These are phyloP conservation scores for Rhizophagus clarus DNA, from an alignment of 192 early-diverging fungal species.

Conservation along the genomic window DNA sequence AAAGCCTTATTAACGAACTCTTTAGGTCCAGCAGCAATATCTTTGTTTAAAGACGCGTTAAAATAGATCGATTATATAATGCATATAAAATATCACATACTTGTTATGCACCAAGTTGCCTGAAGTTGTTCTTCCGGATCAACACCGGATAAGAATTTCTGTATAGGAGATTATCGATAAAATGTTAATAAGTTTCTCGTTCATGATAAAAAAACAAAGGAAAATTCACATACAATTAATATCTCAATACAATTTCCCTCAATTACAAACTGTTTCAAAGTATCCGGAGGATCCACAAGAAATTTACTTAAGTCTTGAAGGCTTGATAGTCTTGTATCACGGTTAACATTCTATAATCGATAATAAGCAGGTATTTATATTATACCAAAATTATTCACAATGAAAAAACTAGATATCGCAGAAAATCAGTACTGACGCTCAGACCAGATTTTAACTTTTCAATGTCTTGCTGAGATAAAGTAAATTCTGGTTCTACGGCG, in stretches of 20 bases:
- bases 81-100: constrained; percentile 40
- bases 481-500: constrained; percentile 25
- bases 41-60: neutral
- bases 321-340: constrained; percentile 14
- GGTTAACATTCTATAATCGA: constrained; percentile 4
- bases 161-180: neutral
- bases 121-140: constrained; percentile 59
- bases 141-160: constrained; percentile 46
- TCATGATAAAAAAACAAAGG: neutral
- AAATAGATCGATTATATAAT: too few species aligned
- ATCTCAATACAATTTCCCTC: constrained; percentile 24
- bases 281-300: constrained; percentile 33
- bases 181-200: neutral
- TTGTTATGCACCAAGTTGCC: constrained; percentile 63
- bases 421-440: constrained; percentile 3
- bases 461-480: constrained; percentile 25
- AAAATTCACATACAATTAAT: neutral
- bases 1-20: constrained; percentile 51
- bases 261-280: constrained; percentile 24
- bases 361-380: neutral
- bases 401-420: neutral
- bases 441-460: constrained; percentile 24
- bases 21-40: constrained; percentile 48
- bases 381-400: neutral
- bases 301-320: constrained; percentile 27